These are phyloP conservation scores for Exserohilum turcica DNA, from an alignment of 2,329 filamentous ascomycete genomes.

Conservation along the genomic window DNA sequence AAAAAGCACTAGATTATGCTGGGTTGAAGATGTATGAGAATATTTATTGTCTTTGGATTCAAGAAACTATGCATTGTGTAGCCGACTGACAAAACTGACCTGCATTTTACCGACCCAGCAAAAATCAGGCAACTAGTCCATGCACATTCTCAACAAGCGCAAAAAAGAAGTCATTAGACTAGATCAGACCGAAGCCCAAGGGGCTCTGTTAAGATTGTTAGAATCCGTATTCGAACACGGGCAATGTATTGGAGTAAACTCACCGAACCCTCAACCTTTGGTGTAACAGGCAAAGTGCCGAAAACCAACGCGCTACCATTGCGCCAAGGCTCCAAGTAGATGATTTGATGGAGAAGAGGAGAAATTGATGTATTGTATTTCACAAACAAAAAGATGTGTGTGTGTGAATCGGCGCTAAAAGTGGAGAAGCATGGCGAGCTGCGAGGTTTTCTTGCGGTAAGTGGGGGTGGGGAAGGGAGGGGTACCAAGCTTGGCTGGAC, in stretches of 20 bases:
- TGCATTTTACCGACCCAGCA: not conserved
- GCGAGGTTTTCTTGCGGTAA: not conserved
- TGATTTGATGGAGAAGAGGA: constrained; percentile 1
- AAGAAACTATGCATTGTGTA: too few relatives aligned
- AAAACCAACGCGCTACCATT: constrained; percentile 40
- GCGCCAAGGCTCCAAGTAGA: constrained; percentile 27
- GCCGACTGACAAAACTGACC: not conserved
- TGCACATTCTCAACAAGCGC: not conserved
- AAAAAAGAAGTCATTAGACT: constrained; percentile 6
- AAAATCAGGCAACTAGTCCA: not conserved
- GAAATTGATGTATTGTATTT: rapidly evolving
- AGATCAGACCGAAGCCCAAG: constrained; percentile 22
- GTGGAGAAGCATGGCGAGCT: not conserved
- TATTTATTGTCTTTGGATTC: too few relatives aligned
- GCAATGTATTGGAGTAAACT: too few relatives aligned
- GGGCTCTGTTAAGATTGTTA: constrained; percentile 16
- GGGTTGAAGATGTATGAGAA: too few relatives aligned
- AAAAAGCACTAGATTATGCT: too few relatives aligned
- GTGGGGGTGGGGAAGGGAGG: not conserved
- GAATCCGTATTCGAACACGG: not conserved
- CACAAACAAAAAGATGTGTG: too few relatives aligned
- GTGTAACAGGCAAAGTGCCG: constrained; percentile 23
- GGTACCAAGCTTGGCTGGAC: not conserved
- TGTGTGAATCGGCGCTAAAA: too few relatives aligned
- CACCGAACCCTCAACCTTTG: constrained; percentile 32